Conservation (phyloP, 2,329 filamentous ascomycete genomes). For the Xylaria sp. region DNA sequence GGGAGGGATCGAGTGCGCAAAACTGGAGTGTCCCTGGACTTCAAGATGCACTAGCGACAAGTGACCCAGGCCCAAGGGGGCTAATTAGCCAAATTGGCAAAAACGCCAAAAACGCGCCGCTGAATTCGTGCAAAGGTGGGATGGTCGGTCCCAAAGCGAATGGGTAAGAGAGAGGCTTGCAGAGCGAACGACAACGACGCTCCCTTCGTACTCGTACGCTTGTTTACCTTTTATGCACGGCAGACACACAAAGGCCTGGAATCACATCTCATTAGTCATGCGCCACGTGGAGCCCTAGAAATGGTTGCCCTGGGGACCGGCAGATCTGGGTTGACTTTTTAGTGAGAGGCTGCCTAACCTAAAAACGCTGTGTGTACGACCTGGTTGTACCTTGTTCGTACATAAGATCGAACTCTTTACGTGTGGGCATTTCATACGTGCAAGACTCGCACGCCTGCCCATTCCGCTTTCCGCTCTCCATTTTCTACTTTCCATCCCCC, state of each 20-base stretch:
- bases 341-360: background rate
- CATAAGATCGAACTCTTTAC: background rate
- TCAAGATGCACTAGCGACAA: background rate
- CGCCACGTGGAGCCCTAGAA: background rate
- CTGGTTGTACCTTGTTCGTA: background rate
- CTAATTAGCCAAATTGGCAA: background rate
- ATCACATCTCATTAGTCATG: background rate
- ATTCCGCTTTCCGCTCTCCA: background rate
- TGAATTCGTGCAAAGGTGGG: background rate
- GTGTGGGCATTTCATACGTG: background rate
- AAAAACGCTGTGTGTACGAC: background rate
- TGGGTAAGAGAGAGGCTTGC: background rate
- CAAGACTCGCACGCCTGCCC: background rate
- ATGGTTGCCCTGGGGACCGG: slow-evolving; percentile 20
- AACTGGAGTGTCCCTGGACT: background rate
- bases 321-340: background rate
- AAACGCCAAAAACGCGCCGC: background rate
- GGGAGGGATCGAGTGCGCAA: background rate
- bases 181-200: background rate
- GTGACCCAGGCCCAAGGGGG: no score
- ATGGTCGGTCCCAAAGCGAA: background rate
- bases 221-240: background rate
- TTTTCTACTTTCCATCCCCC: background rate
- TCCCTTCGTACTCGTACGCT: no score
- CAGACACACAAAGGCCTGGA: background rate